These are phyloP conservation scores for Citrus sp. DNA, from an alignment of 345 rosid genomes.

Conservation along the genomic window DNA sequence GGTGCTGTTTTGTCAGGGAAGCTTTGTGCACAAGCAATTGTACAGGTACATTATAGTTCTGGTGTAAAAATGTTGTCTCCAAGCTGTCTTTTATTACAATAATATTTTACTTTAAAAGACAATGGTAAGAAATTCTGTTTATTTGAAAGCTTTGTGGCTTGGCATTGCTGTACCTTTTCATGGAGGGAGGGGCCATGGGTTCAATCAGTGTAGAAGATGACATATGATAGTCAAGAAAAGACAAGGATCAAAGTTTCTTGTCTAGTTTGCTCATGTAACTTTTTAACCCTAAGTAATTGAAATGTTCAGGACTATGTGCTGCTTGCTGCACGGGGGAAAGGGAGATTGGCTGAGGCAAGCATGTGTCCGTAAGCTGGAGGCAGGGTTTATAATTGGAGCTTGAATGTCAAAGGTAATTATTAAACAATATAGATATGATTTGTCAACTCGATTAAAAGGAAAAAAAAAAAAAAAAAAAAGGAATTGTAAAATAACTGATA, in stretches of 20 bases:
- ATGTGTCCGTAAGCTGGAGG: neutral
- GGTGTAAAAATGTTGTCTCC: neutral
- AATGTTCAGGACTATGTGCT: slow-evolving; percentile 56
- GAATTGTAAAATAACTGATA: neutral
- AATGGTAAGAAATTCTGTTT: neutral
- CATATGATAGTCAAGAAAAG: no score
- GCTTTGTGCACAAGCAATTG: slow-evolving; percentile 79
- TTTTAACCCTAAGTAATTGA: neutral
- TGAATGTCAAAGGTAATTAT: neutral
- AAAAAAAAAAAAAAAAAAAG: neutral
- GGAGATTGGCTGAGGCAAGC: slow-evolving; percentile 48
- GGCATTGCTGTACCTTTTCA: neutral
- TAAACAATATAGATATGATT: neutral
- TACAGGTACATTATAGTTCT: slow-evolving; percentile 46
- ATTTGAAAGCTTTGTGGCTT: neutral
- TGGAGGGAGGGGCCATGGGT: no score
- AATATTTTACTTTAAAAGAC: neutral
- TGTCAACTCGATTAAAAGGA: neutral
- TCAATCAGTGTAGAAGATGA: no score
- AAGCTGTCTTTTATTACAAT: neutral
- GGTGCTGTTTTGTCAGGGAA: slow-evolving; percentile 96
- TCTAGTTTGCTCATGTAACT: neutral
- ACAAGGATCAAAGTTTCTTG: no score
- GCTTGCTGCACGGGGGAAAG: slow-evolving; percentile 32
- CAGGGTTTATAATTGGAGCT: neutral